phyloP scores from a whole-genome alignment of 768 basidiomycete genomes.

The Chalciporus piperatus region DNA sequence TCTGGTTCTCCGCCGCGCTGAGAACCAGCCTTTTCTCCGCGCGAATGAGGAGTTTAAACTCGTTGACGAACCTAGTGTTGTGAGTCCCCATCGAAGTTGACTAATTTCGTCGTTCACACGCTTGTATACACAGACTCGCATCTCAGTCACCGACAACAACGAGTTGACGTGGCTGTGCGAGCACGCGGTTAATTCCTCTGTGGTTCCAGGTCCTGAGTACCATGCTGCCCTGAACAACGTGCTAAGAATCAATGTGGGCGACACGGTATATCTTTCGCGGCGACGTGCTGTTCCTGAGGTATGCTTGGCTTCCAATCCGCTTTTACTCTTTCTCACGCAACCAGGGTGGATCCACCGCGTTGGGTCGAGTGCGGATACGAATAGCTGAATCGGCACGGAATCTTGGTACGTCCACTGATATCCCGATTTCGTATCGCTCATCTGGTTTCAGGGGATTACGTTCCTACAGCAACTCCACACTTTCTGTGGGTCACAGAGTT shows the following conservation, averaged over 20 bases:
- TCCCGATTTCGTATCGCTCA: constrained; percentile 5
- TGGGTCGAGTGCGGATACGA: constrained; percentile 68
- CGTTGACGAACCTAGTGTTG: constrained; percentile 24
- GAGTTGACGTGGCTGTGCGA: constrained; percentile 45
- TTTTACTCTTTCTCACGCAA: constrained; percentile 19
- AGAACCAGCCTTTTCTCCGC: constrained; percentile 27
- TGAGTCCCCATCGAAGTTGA: constrained; percentile 11
- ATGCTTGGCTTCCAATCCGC: constrained; percentile 18
- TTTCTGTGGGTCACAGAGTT: constrained; percentile 97
- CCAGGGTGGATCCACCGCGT: constrained; percentile 82
- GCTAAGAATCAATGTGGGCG: constrained; percentile 46
- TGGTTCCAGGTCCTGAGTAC: constrained; percentile 22
- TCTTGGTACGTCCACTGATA: constrained; percentile 46
- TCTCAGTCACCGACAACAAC: constrained; percentile 47
- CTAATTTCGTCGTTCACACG: constrained; percentile 8
- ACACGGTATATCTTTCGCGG: constrained; percentile 57
- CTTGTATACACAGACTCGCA: constrained; percentile 41
- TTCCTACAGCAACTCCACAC: constrained; percentile 58
- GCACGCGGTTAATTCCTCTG: constrained; percentile 30
- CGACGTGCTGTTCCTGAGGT: constrained; percentile 55
- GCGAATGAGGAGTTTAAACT: constrained; percentile 19
- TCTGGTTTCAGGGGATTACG: constrained; percentile 49
- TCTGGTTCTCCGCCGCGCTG: constrained; percentile 31
- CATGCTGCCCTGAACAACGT: constrained; percentile 36
- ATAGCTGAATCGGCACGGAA: constrained; percentile 65